phyloP scores from a whole-genome alignment of 768 basidiomycete species.

The Tephrocybe sp. region DNA sequence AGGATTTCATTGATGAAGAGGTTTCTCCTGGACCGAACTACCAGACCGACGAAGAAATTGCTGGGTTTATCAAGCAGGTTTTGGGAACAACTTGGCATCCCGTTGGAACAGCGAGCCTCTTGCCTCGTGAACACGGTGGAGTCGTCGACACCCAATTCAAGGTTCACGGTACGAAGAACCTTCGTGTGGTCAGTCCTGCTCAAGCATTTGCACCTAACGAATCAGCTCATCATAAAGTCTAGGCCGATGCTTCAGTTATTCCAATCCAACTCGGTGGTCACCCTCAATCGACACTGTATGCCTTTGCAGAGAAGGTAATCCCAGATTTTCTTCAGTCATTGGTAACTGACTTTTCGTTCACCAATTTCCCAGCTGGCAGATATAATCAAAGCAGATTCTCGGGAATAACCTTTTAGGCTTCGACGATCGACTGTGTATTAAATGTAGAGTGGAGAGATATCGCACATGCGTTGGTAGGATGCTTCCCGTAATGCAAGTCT shows the following conservation, averaged over 20 bases:
- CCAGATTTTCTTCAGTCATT: too few relatives aligned
- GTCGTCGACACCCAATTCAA: constrained; percentile 33
- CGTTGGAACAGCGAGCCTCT: constrained; percentile 1
- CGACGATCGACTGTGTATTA: background rate
- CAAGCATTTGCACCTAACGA: background rate
- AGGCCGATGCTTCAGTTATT: constrained; percentile 20
- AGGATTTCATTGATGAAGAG: background rate
- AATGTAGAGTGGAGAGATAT: too few relatives aligned
- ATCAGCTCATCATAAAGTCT: background rate
- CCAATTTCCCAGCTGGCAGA: too few relatives aligned
- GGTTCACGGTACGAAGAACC: constrained; percentile 33
- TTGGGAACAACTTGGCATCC: background rate
- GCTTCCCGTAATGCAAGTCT: too few relatives aligned
- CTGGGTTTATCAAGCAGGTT: background rate
- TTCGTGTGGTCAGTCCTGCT: constrained; percentile 28
- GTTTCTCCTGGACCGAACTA: background rate
- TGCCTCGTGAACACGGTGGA: constrained; percentile 25
- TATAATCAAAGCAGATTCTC: too few relatives aligned
- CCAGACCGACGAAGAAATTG: background rate
- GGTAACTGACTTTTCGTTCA: too few relatives aligned
- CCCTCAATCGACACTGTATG: constrained; percentile 14
- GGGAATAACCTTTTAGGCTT: background rate
- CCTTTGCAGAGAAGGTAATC: constrained; percentile 21
- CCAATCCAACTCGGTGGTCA: constrained; percentile 16
- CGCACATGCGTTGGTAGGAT: too few relatives aligned